Evolutionary conservation across 768 basidiomycete genomes (phyloP), one percentile per base, ranked within the genome.

Genomic region (Hirschioporus abietinus): DNA sequence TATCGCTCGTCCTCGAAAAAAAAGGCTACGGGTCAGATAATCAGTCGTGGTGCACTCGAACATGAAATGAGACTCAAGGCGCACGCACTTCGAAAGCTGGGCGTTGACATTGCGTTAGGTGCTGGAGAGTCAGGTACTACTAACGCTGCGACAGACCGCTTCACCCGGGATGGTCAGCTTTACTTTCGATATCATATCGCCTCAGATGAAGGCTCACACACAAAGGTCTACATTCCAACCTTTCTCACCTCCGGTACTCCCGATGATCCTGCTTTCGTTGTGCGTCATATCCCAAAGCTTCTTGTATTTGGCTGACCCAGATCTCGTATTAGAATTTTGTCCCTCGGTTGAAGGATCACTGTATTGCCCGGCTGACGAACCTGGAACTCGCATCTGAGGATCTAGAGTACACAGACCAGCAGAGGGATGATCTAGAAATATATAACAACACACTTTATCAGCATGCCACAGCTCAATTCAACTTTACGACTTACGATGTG

Each of bases 401-500:
- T 1, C 36, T 63, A 0, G 71, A 72, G 0, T 73, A 67, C 15
- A 64, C 68, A 0, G 24, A 52, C 1, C 35, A 65, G 4, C 65
- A 75, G 25, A 67, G 15, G 0, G 34, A 75, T 6, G 10, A 70
- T 2, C 30, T 75, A 20, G n/a, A 25, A 8, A 52, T 70, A 7
- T 36, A 72, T 42, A 60, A 62, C 7, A n/a, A n/a, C n/a, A n/a
- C n/a, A n/a, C 34, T 76, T 1, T 75, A 73, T 65, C 15, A 36
- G 1, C 74, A 76, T 66, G 64, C 66, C 1, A 66, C 60, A 0
- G 10, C 71, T 5, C 67, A 65, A 0, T 34, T 76, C 35, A 74
- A 70, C 35, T 73, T 69, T 64, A 74, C 72, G 1, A 71, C 73
- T 0, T 74, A 73, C 64, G 65, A 74, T 60, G 26, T 71, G 4